These are phyloP conservation scores for Lindgomyces ingoldianus DNA, from an alignment of 495 filamentous ascomycete species.

Conservation along the genomic window DNA sequence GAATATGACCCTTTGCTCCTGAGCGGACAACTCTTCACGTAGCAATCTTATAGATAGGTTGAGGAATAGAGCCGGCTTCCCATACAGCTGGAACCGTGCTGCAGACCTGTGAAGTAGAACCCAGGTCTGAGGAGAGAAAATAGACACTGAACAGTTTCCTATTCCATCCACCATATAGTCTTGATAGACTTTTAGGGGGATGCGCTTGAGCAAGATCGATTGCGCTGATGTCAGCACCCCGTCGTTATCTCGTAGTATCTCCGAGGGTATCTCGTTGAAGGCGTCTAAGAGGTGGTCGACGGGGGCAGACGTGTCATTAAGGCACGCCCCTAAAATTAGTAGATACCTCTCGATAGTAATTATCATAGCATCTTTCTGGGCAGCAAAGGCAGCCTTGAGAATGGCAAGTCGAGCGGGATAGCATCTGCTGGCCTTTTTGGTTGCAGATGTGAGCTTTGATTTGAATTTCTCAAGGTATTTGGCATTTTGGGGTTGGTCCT, in stretches of 20 bases:
- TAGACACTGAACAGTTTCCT: background rate
- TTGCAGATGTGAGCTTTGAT: background rate
- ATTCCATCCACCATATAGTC: background rate
- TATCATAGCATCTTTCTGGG: background rate
- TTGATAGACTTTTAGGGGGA: background rate
- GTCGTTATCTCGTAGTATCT: background rate
- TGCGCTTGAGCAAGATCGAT: background rate
- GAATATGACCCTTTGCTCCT: conserved; percentile 6
- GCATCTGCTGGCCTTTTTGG: conserved; percentile 11
- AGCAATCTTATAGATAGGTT: conserved; percentile 1
- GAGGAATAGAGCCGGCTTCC: background rate
- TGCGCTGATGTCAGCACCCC: background rate
- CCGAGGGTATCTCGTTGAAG: conserved; percentile 20
- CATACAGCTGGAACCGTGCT: conserved; percentile 14
- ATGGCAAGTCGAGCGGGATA: conserved; percentile 9
- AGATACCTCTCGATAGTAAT: conserved; percentile 7
- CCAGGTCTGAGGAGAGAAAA: background rate
- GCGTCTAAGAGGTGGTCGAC: conserved; percentile 14
- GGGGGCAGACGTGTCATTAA: background rate
- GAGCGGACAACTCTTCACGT: conserved; percentile 2
- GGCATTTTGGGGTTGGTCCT: conserved; percentile 25
- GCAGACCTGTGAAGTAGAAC: conserved; percentile 2
- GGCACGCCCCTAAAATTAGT: background rate
- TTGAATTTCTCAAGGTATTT: conserved; percentile 11
- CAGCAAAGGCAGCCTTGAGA: conserved; percentile 11